These are phyloP conservation scores for Oryza longistaminata DNA, from an alignment of 176 grass and related monocot species.

Conservation along the genomic window DNA sequence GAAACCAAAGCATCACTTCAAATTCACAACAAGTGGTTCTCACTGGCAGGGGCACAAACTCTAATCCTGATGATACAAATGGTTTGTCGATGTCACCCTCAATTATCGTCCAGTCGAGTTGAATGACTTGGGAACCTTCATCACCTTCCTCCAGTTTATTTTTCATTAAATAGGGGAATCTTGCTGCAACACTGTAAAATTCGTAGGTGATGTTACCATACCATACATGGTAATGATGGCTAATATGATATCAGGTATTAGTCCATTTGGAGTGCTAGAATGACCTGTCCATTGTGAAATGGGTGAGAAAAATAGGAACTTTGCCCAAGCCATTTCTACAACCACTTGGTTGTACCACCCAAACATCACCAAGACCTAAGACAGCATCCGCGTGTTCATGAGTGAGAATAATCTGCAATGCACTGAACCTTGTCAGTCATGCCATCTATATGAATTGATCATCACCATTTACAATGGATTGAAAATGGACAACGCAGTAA, in stretches of 20 bases:
- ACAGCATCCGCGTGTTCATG: slow-evolving; percentile 91
- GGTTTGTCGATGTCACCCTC: slow-evolving; percentile 55
- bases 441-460: not conserved
- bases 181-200: slow-evolving; percentile 53
- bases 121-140: slow-evolving; percentile 37
- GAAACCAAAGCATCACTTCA: not conserved
- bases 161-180: slow-evolving; percentile 72
- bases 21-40: not conserved
- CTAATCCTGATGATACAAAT: slow-evolving; percentile 66
- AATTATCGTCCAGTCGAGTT: slow-evolving; percentile 82
- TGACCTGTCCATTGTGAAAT: slow-evolving; percentile 86
- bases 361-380: slow-evolving; percentile 82
- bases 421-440: not conserved
- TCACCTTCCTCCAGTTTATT: slow-evolving; percentile 58
- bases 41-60: slow-evolving; percentile 89
- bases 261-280: not conserved
- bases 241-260: not conserved
- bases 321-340: slow-evolving; percentile 39
- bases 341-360: slow-evolving; percentile 49
- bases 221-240: not conserved
- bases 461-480: not conserved
- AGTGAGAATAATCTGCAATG: slow-evolving; percentile 85
- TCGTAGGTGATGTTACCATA: not conserved
- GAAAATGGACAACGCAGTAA: not conserved
- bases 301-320: slow-evolving; percentile 74